These are phyloP conservation scores for Kodamaea leandrae DNA, from an alignment of 805 yeast genomes.

Conservation along the genomic window DNA sequence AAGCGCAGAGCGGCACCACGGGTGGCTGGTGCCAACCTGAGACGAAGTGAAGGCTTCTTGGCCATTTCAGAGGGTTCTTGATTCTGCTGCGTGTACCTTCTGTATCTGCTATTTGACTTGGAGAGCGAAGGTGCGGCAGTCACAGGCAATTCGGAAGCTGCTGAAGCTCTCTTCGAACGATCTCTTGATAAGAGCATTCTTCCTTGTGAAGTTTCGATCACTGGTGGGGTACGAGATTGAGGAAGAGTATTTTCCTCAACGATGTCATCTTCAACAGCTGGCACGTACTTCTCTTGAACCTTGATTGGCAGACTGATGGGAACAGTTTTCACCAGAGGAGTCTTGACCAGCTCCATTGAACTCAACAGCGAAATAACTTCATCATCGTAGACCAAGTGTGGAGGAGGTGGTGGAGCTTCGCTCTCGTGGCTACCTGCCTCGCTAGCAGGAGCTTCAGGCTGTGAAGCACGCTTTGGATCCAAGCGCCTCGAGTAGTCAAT, in stretches of 20 bases:
- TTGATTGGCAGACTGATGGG: too few species aligned
- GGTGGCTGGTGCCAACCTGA: not conserved
- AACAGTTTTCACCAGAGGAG: too few species aligned
- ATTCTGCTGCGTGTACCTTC: not conserved
- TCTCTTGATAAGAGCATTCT: too few species aligned
- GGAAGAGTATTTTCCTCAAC: too few species aligned
- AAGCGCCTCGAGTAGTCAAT: slow-evolving; percentile 9
- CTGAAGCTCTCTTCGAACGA: too few species aligned
- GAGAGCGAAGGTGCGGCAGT: too few species aligned
- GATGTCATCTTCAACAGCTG: too few species aligned
- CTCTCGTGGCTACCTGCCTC: slow-evolving; percentile 11
- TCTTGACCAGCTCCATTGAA: not conserved
- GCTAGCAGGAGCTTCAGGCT: too few species aligned
- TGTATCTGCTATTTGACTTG: too few species aligned
- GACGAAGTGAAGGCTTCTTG: not conserved
- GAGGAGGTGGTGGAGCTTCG: slow-evolving; percentile 30
- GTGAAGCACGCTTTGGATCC: slow-evolving; percentile 9
- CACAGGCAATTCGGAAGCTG: too few species aligned
- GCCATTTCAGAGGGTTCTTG: not conserved
- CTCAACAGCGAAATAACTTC: slow-evolving; percentile 1
- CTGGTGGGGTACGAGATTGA: too few species aligned
- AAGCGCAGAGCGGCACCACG: not conserved
- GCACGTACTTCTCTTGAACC: not conserved
- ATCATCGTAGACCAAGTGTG: slow-evolving; percentile 15
- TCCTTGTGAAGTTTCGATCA: too few species aligned